Evolutionary conservation across 2,329 filamentous ascomycete species (phyloP).

Genomic region (Grosmannia huntii): DNA sequence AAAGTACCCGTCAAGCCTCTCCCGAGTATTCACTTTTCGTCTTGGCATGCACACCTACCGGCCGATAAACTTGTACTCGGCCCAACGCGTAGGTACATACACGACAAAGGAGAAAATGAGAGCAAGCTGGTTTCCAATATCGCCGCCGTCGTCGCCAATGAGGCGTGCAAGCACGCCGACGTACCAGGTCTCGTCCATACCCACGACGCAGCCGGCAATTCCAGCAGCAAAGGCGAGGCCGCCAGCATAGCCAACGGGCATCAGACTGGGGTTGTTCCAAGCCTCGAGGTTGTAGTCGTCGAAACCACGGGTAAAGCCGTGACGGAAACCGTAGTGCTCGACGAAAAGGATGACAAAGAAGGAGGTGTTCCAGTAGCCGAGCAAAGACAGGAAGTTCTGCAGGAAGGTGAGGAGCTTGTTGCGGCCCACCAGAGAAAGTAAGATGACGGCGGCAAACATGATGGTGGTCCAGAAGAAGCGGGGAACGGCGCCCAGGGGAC

Average conservation of each 20-base stretch:
- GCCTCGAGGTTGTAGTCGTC: slow-evolving; percentile 34
- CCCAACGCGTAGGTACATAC: slow-evolving; percentile 32
- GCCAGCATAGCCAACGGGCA: slow-evolving; percentile 32
- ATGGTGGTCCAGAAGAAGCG: slow-evolving; percentile 34
- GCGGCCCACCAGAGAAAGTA: slow-evolving; percentile 29
- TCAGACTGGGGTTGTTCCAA: slow-evolving; percentile 29
- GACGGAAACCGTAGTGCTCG: slow-evolving; percentile 36
- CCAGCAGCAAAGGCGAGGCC: slow-evolving; percentile 30
- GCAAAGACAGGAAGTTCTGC: slow-evolving; percentile 32
- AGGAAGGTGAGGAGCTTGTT: slow-evolving; percentile 30
- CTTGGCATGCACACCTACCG: slow-evolving; percentile 14
- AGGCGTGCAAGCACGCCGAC: slow-evolving; percentile 29
- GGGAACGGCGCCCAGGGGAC: slow-evolving; percentile 28
- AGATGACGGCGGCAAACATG: slow-evolving; percentile 30
- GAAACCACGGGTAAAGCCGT: slow-evolving; percentile 18
- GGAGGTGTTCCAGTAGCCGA: slow-evolving; percentile 37
- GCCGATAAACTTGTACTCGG: slow-evolving; percentile 33
- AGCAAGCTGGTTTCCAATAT: slow-evolving; percentile 39
- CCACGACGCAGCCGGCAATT: slow-evolving; percentile 36
- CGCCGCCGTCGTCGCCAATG: slow-evolving; percentile 32
- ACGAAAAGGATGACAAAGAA: slow-evolving; percentile 34
- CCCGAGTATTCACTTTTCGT: not conserved
- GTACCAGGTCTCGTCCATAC: slow-evolving; percentile 47
- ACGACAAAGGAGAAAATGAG: slow-evolving; percentile 33
- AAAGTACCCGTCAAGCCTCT: not conserved